phyloP scores from a whole-genome alignment of 73 alveolate species.

The Effrenium voratum region DNA sequence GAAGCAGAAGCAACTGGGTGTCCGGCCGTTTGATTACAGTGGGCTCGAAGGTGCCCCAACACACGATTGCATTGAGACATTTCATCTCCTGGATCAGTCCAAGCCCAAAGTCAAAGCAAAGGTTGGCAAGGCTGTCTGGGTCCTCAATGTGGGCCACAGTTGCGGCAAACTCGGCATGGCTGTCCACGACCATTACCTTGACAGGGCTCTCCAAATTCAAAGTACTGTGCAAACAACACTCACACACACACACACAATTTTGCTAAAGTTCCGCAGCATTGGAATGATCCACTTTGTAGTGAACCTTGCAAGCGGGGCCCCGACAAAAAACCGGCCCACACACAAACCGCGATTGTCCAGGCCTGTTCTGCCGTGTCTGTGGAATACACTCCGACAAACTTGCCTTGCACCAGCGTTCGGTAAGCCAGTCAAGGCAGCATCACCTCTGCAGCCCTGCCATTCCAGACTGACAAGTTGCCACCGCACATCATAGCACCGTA shows the following conservation, averaged over 20 bases:
- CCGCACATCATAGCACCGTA: conserved; percentile 79
- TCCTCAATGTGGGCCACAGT: conserved; percentile 74
- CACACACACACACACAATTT: not conserved
- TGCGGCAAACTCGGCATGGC: conserved; percentile 69
- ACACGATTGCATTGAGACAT: conserved; percentile 45
- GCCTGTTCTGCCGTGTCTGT: conserved; percentile 83
- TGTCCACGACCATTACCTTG: conserved; percentile 76
- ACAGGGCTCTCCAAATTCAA: not conserved
- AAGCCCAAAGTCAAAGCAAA: not conserved
- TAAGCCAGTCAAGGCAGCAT: not conserved
- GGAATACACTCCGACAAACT: conserved; percentile 75
- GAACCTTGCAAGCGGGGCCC: conserved; percentile 7
- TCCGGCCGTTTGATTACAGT: conserved; percentile 35
- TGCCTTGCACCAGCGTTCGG: not conserved
- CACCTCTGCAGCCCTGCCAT: not conserved
- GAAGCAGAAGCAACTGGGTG: too few species aligned
- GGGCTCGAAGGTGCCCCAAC: conserved; percentile 85
- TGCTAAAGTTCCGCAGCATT: conserved; percentile 41
- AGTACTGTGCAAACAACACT: not conserved
- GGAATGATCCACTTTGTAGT: conserved; percentile 86
- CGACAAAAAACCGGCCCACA: not conserved
- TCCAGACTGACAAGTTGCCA: not conserved
- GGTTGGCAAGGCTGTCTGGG: not conserved
- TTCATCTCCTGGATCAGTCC: conserved; percentile 36
- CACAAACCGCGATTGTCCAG: not conserved